Base-by-base conservation (phyloP, 192 early-diverging fungal genomes). In the Coemansia sp. region DNA sequence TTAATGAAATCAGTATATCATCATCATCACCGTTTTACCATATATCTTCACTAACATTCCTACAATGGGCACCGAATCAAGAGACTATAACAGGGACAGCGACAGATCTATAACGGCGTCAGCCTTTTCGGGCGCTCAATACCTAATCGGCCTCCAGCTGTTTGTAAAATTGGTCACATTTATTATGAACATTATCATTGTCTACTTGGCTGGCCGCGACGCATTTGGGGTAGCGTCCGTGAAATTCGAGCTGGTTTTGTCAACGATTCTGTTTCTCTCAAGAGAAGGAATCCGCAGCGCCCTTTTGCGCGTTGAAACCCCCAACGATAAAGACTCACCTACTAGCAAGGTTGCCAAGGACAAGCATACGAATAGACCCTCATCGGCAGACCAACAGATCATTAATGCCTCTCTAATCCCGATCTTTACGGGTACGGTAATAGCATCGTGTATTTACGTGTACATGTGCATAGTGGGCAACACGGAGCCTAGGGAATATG, bases 251-350 rank as follows among this genome's bases (percentile, higher is more conserved):
- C 84, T 99, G 14, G 70, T 95, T 15, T 83, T 91, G 9, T 87
- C 92, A n/a, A 94, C 95, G 0, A 89, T 97, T 22, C 73, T 97
- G 40, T 97, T 99, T 81, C 78, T 99, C 13, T 95, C 94, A 1
- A 79, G 97, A 29, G 91, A 93, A 63, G 89, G 88, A 34, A 86
- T 91, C 48, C 83, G 92, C 34, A 87, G 82, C 70, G 91, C 89
- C 0, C 73, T 92, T 9, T 69, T 94, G 54, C 85, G 92, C 14
- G 73, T 84, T 23, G 60, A 82, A 35, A 41, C 11, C 10, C 13
- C 48, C 11, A 48, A 45, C 19, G 32, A 14, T 41, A 67, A 72
- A 52, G 62, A 61, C 22, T 42, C 19, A 40, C 17, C 9, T 19
- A 43, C 20, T 34, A 14, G 23, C 25, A 36, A 15, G 2, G 43